These are phyloP conservation scores for Epichloe scottii DNA, from an alignment of 2,329 filamentous ascomycete species.

Conservation along the genomic window DNA sequence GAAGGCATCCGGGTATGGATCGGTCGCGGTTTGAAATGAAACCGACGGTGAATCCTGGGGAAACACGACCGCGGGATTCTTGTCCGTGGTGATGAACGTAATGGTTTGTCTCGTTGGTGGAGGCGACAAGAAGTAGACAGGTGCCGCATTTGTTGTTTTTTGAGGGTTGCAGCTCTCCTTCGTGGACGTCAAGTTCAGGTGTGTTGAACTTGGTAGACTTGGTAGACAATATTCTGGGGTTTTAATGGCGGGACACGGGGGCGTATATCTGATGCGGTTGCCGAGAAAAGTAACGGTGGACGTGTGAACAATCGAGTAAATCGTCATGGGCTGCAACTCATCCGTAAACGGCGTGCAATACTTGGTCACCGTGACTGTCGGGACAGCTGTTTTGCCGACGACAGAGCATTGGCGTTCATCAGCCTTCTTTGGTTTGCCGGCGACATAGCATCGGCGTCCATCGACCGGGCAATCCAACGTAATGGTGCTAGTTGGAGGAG, in stretches of 20 bases:
- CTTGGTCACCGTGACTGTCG: constrained; percentile 8
- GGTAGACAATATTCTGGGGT: constrained; percentile 25
- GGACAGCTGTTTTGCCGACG: neutral
- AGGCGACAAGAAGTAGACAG: too few relatives aligned
- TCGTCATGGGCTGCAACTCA: constrained; percentile 19
- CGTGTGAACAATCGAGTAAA: constrained; percentile 35
- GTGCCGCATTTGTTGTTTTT: too few relatives aligned
- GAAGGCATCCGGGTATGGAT: constrained; percentile 1
- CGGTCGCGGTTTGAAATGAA: constrained; percentile 20
- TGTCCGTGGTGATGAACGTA: constrained; percentile 39
- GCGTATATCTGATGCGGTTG: constrained; percentile 32
- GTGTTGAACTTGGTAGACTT: too few relatives aligned
- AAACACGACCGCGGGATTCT: constrained; percentile 38
- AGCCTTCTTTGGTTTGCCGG: too few relatives aligned
- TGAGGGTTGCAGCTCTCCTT: too few relatives aligned
- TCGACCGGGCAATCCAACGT: constrained; percentile 3
- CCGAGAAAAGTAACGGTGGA: constrained; percentile 36
- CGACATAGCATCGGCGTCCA: neutral
- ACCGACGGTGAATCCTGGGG: constrained; percentile 24
- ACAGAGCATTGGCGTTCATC: neutral
- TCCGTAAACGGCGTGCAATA: constrained; percentile 21
- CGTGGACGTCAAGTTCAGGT: too few relatives aligned
- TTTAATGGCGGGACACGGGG: constrained; percentile 29
- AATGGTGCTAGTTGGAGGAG: neutral
- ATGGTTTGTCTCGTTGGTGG: constrained; percentile 9